These are phyloP conservation scores for Maudiozyma bulderi DNA, from an alignment of 805 yeast species.

Conservation along the genomic window DNA sequence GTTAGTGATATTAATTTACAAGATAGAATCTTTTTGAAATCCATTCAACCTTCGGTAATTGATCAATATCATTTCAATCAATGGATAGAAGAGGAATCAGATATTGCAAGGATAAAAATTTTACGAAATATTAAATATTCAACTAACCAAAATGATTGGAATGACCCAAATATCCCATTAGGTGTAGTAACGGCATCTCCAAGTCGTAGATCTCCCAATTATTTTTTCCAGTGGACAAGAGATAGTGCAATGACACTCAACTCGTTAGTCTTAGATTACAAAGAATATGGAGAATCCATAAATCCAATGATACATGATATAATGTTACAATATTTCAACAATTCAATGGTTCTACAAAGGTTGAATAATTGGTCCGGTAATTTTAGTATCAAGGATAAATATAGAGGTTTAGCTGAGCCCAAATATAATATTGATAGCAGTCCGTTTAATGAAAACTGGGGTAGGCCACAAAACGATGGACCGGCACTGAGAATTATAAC, in stretches of 20 bases:
- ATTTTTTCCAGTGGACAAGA: constrained; percentile 84
- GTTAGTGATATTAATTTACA: background rate
- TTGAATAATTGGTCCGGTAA: constrained; percentile 60
- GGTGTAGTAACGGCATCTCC: constrained; percentile 88
- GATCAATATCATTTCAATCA: background rate
- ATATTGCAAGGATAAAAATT: constrained; percentile 34
- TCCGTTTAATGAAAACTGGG: constrained; percentile 66
- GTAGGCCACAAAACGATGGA: constrained; percentile 93
- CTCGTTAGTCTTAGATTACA: constrained; percentile 34
- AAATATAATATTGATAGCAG: constrained; percentile 63
- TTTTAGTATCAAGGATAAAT: constrained; percentile 29
- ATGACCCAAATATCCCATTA: background rate
- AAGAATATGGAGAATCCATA: background rate
- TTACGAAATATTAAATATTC: constrained; percentile 39
- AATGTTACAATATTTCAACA: constrained; percentile 55
- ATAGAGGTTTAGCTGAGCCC: constrained; percentile 78
- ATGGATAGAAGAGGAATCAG: constrained; percentile 39
- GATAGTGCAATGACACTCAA: constrained; percentile 78
- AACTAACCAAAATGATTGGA: constrained; percentile 10
- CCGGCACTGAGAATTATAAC: constrained; percentile 76
- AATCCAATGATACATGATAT: constrained; percentile 15
- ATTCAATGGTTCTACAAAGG: constrained; percentile 53
- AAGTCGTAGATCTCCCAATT: constrained; percentile 59
- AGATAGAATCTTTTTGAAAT: constrained; percentile 5
- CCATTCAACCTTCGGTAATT: constrained; percentile 8